Conservation (phyloP, 257 asterid species). For the Jasminum sambac region DNA sequence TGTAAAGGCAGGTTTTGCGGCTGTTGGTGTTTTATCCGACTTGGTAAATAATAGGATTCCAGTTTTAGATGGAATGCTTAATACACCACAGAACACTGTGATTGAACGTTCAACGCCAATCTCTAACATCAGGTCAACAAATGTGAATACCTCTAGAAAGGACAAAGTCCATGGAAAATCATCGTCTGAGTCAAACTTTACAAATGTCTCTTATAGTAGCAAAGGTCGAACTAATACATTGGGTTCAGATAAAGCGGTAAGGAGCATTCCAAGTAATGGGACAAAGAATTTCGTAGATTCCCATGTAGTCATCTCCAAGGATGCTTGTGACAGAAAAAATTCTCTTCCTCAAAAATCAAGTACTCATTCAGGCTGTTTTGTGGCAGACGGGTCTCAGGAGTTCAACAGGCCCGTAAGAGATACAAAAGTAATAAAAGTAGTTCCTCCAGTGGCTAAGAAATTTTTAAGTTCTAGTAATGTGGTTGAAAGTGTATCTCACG, state of each 20-base stretch:
- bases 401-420: conserved; percentile 44
- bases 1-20: conserved; percentile 88
- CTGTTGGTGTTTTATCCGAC: conserved; percentile 75
- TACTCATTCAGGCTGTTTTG: conserved; percentile 38
- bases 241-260: conserved; percentile 34
- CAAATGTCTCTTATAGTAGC: conserved; percentile 25
- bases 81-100: conserved; percentile 42
- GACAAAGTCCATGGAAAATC: conserved; percentile 48
- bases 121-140: conserved; percentile 41
- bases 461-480: conserved; percentile 37
- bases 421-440: conserved; percentile 33
- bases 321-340: conserved; percentile 41
- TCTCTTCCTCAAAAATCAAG: conserved; percentile 53
- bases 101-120: conserved; percentile 50
- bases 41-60: conserved; percentile 73
- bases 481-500: conserved; percentile 54
- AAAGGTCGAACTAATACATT: conserved; percentile 44
- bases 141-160: conserved; percentile 38
- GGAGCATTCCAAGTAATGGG: conserved; percentile 30
- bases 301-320: conserved; percentile 32
- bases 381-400: conserved; percentile 41
- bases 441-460: conserved; percentile 42
- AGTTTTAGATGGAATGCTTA: conserved; percentile 43
- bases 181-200: conserved; percentile 34
- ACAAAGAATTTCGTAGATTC: conserved; percentile 35